Evolutionary conservation across 257 asterid species (phyloP).

Genomic region (Paulownia fortunei): DNA sequence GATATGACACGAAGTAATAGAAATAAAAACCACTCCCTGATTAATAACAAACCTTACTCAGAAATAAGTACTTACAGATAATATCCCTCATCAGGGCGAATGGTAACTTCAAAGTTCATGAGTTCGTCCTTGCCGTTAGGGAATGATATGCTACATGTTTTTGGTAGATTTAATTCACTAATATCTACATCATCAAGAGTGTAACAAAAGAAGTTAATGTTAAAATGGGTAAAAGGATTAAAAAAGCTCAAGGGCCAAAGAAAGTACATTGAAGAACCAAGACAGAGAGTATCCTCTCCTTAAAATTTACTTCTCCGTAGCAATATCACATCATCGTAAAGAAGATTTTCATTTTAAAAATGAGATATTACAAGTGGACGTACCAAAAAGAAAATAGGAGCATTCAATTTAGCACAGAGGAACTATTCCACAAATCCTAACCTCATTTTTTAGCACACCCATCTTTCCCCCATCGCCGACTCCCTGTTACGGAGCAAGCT

Average conservation of each 20-base stretch:
- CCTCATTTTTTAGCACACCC: not conserved
- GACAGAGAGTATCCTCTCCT: not conserved
- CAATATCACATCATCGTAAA: not conserved
- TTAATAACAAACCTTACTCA: not conserved
- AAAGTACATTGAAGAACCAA: conserved; percentile 4
- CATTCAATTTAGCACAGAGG: not conserved
- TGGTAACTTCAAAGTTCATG: conserved; percentile 93
- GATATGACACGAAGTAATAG: not conserved
- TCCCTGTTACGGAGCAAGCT: not conserved
- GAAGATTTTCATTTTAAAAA: not conserved
- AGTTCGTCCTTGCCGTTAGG: conserved; percentile 97
- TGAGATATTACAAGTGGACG: not conserved
- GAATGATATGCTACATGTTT: conserved; percentile 79
- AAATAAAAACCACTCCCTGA: conserved; percentile 7
- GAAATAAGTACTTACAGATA: conserved; percentile 59
- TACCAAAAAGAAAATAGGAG: not conserved
- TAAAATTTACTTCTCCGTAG: not conserved
- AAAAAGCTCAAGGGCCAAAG: not conserved
- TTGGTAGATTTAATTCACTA: conserved; percentile 87
- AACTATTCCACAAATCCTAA: not conserved
- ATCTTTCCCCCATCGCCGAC: not conserved
- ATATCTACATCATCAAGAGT: conserved; percentile 59
- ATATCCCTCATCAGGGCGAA: conserved; percentile 92
- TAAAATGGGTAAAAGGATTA: not conserved
- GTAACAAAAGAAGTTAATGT: conserved; percentile 9